Conservation (phyloP, 345 rosid genomes). For the Dimocarpus longan region DNA sequence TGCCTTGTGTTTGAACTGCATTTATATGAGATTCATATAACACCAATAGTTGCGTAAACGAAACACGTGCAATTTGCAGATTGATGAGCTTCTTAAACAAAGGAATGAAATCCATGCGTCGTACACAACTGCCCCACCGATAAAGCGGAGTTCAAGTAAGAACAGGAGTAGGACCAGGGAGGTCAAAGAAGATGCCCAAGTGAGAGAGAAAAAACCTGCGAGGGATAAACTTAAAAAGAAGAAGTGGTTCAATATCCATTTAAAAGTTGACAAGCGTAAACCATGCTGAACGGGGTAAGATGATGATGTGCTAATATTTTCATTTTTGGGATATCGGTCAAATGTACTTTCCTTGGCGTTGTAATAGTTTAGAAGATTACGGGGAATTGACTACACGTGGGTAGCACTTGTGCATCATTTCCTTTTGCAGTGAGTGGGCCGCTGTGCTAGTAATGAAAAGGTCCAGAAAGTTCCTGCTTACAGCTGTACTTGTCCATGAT, state of each 20-base stretch:
- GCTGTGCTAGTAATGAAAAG: conserved; percentile 4
- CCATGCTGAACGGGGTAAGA: conserved; percentile 60
- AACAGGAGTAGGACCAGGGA: conserved; percentile 66
- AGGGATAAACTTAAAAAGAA: conserved; percentile 71
- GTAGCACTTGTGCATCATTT: conserved; percentile 1
- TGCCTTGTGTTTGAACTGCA: conserved; percentile 3
- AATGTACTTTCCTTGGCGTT: not conserved
- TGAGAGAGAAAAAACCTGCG: conserved; percentile 62
- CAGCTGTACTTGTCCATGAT: not conserved
- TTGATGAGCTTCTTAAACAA: conserved; percentile 85
- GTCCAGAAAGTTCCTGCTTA: conserved; percentile 10
- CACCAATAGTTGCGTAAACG: conserved; percentile 4
- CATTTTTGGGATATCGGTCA: not conserved
- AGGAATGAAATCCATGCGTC: conserved; percentile 82
- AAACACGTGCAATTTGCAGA: conserved; percentile 47
- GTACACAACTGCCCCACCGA: conserved; percentile 60
- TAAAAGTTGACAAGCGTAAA: conserved; percentile 91
- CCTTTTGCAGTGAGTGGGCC: conserved; percentile 18
- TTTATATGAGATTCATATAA: conserved; percentile 1
- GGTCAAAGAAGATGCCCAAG: conserved; percentile 57
- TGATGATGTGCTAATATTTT: not conserved
- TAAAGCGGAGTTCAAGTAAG: conserved; percentile 69
- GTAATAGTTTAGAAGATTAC: not conserved
- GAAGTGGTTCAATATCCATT: conserved; percentile 83
- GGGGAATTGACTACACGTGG: not conserved